Percentiles rank a stretch among this genome's conserved stretches.
phyloP scores from a whole-genome alignment of 2,329 filamentous ascomycete genomes.

The Ceratocystiopsis brevicomis region DNA sequence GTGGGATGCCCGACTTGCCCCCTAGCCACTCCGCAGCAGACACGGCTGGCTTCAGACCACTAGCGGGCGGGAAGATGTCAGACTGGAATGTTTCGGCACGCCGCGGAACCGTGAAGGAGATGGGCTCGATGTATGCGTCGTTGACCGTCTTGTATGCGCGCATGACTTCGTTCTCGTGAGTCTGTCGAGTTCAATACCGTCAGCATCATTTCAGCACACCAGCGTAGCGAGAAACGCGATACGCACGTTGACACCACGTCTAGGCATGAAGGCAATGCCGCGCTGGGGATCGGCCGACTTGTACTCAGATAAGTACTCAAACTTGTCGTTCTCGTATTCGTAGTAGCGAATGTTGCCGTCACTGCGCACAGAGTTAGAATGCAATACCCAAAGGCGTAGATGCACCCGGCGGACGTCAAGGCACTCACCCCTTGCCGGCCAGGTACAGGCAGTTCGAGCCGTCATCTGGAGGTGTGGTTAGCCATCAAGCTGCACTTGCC shows the following conservation, averaged over 20 bases:
- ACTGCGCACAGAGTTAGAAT: slow-evolving; percentile 22
- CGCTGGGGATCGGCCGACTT: slow-evolving; percentile 92
- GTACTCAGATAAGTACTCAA: slow-evolving; percentile 92
- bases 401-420: slow-evolving; percentile 7
- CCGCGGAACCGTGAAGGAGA: slow-evolving; percentile 91
- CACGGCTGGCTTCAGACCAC: slow-evolving; percentile 62
- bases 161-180: slow-evolving; percentile 93
- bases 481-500: neutral
- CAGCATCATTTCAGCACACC: no score
- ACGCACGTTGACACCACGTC: slow-evolving; percentile 74
- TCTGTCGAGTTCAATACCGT: slow-evolving; percentile 23
- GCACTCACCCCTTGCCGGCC: slow-evolving; percentile 69
- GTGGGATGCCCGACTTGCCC: slow-evolving; percentile 66
- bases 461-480: slow-evolving; percentile 38
- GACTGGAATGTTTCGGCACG: slow-evolving; percentile 90
- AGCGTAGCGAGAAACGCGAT: neutral
- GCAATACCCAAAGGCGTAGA: no score
- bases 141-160: slow-evolving; percentile 95
- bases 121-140: slow-evolving; percentile 83
- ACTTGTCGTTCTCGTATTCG: slow-evolving; percentile 96
- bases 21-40: slow-evolving; percentile 67
- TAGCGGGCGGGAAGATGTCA: slow-evolving; percentile 83
- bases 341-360: slow-evolving; percentile 99
- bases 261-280: slow-evolving; percentile 83
- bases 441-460: slow-evolving; percentile 89